phyloP scores from a whole-genome alignment of 768 basidiomycete species.

The Agrocybe chaxingu region DNA sequence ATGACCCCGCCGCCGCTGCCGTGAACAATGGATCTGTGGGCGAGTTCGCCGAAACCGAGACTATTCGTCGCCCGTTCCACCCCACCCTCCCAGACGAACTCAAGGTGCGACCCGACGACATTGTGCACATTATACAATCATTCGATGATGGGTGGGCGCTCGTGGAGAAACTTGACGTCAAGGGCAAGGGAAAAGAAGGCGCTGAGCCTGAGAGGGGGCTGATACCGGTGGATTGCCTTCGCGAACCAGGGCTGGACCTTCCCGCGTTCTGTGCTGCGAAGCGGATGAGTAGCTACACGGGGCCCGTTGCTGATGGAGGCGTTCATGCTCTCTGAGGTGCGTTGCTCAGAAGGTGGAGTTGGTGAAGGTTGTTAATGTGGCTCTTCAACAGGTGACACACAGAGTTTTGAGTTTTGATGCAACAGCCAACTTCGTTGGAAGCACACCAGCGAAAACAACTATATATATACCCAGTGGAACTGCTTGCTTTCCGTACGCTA shows the following conservation, averaged over 20 bases:
- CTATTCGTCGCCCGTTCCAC: slow-evolving; percentile 52
- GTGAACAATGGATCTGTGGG: slow-evolving; percentile 7
- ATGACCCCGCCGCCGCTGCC: slow-evolving; percentile 1
- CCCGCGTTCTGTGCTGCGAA: slow-evolving; percentile 48
- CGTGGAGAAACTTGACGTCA: slow-evolving; percentile 44
- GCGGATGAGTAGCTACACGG: slow-evolving; percentile 36
- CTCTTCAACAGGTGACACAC: too few species aligned
- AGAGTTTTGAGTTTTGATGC: too few species aligned
- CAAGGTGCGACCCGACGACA: slow-evolving; percentile 44
- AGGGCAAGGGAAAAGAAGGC: slow-evolving; percentile 22
- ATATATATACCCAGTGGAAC: too few species aligned
- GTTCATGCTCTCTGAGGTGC: slow-evolving; percentile 5
- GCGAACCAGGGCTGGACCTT: slow-evolving; percentile 42
- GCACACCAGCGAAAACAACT: too few species aligned
- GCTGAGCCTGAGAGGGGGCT: slow-evolving; percentile 35
- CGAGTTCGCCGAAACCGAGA: slow-evolving; percentile 40
- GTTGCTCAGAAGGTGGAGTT: neutral
- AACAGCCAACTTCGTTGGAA: too few species aligned
- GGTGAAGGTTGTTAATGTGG: too few species aligned
- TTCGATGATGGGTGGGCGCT: slow-evolving; percentile 75
- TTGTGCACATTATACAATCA: slow-evolving; percentile 46
- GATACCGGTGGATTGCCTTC: slow-evolving; percentile 70
- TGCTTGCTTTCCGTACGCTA: too few species aligned
- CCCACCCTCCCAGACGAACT: slow-evolving; percentile 62
- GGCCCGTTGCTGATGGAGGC: neutral